Evolutionary conservation across 148 eudicot genomes (phyloP).

Genomic region (Persicaria tinctoria): DNA sequence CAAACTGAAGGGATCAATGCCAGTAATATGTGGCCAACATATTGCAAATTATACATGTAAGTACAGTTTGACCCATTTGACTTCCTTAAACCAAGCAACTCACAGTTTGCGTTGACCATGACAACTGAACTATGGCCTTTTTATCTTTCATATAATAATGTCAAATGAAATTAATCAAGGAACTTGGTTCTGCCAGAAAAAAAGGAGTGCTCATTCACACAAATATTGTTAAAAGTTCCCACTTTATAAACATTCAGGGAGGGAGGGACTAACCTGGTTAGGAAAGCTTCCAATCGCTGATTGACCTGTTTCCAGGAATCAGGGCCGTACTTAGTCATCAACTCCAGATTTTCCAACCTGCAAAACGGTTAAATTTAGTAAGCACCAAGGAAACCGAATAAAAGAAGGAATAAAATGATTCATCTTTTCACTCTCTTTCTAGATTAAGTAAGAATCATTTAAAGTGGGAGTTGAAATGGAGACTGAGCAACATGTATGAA

Average conservation of each 20-base stretch:
- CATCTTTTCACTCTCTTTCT: neutral
- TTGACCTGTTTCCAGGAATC: conserved; percentile 85
- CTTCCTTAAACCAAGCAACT: neutral
- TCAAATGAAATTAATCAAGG: neutral
- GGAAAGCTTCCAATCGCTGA: conserved; percentile 65
- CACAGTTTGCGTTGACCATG: neutral
- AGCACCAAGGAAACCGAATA: neutral
- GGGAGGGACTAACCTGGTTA: conserved; percentile 41
- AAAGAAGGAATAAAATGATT: neutral
- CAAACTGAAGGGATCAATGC: neutral
- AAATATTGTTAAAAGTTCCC: neutral
- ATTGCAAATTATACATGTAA: neutral
- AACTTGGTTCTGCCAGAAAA: neutral
- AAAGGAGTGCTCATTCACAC: neutral
- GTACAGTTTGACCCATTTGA: neutral
- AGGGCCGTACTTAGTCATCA: conserved; percentile 76
- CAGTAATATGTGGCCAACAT: neutral
- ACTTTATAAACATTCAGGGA: neutral
- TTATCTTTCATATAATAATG: neutral
- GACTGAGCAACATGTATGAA: neutral
- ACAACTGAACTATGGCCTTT: neutral
- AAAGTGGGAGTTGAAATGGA: neutral
- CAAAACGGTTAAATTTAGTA: conserved; percentile 1
- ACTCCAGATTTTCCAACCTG: conserved; percentile 87
- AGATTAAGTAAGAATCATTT: neutral